Percentiles rank a stretch among this genome's conserved stretches.
Evolutionary conservation across 2,329 filamentous ascomycete species (phyloP).

Genomic region (Penicillium olsonii): DNA sequence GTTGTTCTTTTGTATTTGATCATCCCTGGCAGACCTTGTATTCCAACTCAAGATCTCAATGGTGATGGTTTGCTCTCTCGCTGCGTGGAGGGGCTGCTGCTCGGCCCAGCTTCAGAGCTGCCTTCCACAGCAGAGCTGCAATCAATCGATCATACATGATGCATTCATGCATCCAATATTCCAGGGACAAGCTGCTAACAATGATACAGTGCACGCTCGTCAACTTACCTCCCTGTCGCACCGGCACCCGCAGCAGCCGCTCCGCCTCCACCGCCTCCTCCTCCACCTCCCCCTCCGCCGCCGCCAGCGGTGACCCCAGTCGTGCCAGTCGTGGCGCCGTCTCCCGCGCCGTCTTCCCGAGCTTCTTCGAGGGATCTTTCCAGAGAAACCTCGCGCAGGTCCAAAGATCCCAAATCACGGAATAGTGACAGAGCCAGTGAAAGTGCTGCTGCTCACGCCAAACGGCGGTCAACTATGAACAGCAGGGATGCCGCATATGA

Average conservation of each 20-base stretch:
- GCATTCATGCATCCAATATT: background rate
- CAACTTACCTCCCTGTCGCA: slow-evolving; percentile 63
- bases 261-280: background rate
- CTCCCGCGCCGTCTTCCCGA: slow-evolving; percentile 45
- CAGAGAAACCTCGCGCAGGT: slow-evolving; percentile 39
- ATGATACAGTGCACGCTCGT: slow-evolving; percentile 59
- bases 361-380: slow-evolving; percentile 44
- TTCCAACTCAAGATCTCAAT: background rate
- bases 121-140: background rate
- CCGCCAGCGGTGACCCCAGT: background rate
- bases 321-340: background rate
- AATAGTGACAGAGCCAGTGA: slow-evolving; percentile 56
- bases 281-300: background rate
- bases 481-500: slow-evolving; percentile 94
- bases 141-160: slow-evolving; percentile 8
- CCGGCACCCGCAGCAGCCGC: slow-evolving; percentile 22
- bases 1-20: background rate
- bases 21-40: background rate
- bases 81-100: slow-evolving; percentile 8
- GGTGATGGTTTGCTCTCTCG: background rate
- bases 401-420: slow-evolving; percentile 47
- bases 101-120: background rate
- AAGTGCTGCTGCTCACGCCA: slow-evolving; percentile 61
- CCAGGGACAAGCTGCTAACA: slow-evolving; percentile 30
- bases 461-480: slow-evolving; percentile 95